Evolutionary conservation across 345 rosid species (phyloP), one percentile per base, ranked within the genome.

Genomic region (Noccaea bulbosa): DNA sequence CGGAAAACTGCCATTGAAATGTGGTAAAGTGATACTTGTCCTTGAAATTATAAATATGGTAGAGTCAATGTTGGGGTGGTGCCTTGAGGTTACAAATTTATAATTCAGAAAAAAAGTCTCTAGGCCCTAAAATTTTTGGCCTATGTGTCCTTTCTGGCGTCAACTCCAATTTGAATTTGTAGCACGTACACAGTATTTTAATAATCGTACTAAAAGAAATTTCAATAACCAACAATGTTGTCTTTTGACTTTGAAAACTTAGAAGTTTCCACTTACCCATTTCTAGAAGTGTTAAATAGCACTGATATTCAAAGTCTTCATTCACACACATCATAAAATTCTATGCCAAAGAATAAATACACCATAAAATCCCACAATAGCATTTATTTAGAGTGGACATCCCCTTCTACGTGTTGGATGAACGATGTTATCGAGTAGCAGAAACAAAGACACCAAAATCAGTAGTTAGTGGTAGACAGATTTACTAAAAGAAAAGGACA

Each of bases 221-320:
- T 74, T 52, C 69, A 74, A 53, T 15, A 74, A 74, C 78, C 78
- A 60, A 74, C 57, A 74, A 44, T 67, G 56, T 61, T 74, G 73
- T 67, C 73, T 74, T 34, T 74, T 74, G 73, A 61, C 73, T 61
- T 67, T 37, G 40, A 51, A 67, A 61, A 24, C 8, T 60, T 22
- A 53, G 27, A 74, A 67, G 63, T 61, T 68, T 68, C 78, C 78
- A 67, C 40, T 50, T 59, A 45, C 48, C 62, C 48, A 67, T 49
- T 43, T 43, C 41, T 59, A 59, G 48, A 73, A 50, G 40, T 74
- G 56, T 50, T 66, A 45, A 59, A 60, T 60, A 22, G 62, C 56
- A 50, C 41, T 47, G 48, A 15, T 41, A 49, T 58, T 50, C 52
- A 39, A 48, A 66, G 61, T 58, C 61, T 32, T 65, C 45, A 6